A percentile compares a stretch with the other conserved stretches of the same genome.
Conservation (phyloP, 1,139 yeast genomes). For the Saccharomycopsis crataegensis region DNA sequence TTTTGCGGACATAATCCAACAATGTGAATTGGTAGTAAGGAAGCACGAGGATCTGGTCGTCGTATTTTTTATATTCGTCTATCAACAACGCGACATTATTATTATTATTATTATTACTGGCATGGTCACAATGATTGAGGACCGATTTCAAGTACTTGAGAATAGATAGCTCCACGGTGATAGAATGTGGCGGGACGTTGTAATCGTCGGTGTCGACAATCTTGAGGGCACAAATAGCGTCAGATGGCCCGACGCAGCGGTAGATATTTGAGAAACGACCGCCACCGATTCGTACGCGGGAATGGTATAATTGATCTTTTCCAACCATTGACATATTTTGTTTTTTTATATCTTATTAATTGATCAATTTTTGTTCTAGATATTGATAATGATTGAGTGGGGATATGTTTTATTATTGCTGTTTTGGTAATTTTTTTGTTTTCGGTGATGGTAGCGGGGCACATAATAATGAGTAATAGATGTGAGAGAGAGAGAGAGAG, state of each 20-base stretch:
- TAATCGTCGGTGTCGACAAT: constrained; percentile 15
- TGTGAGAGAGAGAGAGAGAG: no score
- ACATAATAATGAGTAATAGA: no score
- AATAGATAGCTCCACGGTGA: constrained; percentile 7
- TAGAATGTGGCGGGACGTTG: constrained; percentile 16
- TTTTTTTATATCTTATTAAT: no score
- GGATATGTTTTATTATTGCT: no score
- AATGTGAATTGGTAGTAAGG: constrained; percentile 34
- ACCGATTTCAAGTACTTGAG: constrained; percentile 21
- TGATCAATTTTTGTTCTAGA: no score
- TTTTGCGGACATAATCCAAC: constrained; percentile 27
- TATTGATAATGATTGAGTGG: no score
- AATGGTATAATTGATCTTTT: not conserved
- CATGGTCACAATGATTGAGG: constrained; percentile 37
- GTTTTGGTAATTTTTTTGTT: no score
- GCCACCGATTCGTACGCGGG: not conserved
- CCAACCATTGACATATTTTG: not conserved
- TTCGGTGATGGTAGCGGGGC: no score
- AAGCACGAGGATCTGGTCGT: constrained; percentile 36
- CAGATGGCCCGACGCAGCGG: not conserved
- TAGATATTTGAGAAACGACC: not conserved
- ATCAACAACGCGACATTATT: constrained; percentile 28
- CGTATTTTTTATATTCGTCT: constrained; percentile 27
- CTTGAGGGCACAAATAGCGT: constrained; percentile 9
- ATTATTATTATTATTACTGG: constrained; percentile 30